These are phyloP conservation scores for Cyclotella cryptica DNA, from an alignment of 108 stramenopile genomes.

Conservation along the genomic window DNA sequence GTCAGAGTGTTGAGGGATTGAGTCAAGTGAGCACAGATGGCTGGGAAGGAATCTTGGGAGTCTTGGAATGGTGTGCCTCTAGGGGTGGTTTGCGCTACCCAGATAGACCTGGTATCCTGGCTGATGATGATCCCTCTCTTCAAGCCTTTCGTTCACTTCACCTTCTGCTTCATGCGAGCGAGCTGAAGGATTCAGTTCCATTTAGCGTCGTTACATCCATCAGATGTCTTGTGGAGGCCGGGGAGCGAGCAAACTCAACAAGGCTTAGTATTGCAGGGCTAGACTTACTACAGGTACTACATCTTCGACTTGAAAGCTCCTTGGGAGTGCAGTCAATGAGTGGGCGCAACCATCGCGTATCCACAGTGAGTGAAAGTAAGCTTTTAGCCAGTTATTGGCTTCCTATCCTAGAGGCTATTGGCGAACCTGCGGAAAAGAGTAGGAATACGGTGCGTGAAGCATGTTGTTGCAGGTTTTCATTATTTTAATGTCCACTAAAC, in stretches of 20 bases:
- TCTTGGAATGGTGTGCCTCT: conserved; percentile 74
- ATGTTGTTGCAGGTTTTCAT: neutral
- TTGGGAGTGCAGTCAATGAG: conserved; percentile 9
- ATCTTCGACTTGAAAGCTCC: conserved; percentile 49
- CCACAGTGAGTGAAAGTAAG: conserved; percentile 33
- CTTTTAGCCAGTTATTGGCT: conserved; percentile 59
- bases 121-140: conserved; percentile 81
- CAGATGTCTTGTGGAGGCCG: conserved; percentile 63
- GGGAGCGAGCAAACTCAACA: conserved; percentile 70
- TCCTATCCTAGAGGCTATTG: conserved; percentile 67
- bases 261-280: conserved; percentile 83
- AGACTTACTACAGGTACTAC: conserved; percentile 74
- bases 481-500: neutral
- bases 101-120: conserved; percentile 49
- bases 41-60: conserved; percentile 74
- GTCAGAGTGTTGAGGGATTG: conserved; percentile 69
- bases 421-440: conserved; percentile 69
- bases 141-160: conserved; percentile 85
- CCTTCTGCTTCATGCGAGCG: conserved; percentile 72
- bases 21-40: conserved; percentile 56
- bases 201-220: conserved; percentile 55
- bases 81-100: conserved; percentile 57
- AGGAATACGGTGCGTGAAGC: conserved; percentile 66
- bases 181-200: conserved; percentile 67
- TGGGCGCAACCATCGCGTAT: conserved; percentile 11